Base-by-base conservation (phyloP, 257 asterid species). In the Oldenlandia corymbosa region DNA sequence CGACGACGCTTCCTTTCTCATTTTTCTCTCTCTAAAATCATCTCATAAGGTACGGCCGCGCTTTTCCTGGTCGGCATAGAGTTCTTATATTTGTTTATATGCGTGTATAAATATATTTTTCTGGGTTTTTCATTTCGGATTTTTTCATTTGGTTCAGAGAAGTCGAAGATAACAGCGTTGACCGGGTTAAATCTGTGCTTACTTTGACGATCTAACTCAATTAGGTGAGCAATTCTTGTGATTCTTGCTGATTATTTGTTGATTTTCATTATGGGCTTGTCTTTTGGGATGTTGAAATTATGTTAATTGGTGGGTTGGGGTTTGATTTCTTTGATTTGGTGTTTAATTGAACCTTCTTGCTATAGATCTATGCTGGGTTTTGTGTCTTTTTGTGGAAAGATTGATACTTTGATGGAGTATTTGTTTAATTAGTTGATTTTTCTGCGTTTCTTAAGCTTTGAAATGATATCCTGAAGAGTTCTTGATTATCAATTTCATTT, bases 21-120 rank as follows among this genome's bases (percentile, higher is more conserved):
- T n/a, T n/a, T 27, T 27, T 56, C 65, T 67, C 58, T 60, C 62
- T 67, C 64, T 46, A 10, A 20, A 20, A 41, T 2, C 21, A 12
- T 28, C 14, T 51, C 23, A n/a, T n/a, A n/a, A 59, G 81, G 75
- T 76, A 68, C 21, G 34, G 17, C 64, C 2, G 30, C 4, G 36
- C 9, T n/a, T 9, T 2, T 11, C 42, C 16, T 27, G 56, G 43
- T n/a, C 46, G 26, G 4, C 56, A 17, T 34, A 34, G 39, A 34
- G 4, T 34, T 18, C 18, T 18, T 32, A n/a, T 57, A 14, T 23
- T 1, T 34, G 17, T 32, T 18, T n/a, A n/a, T 51, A 1, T 13
- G 2, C 10, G 20, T 27, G 7, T 36, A 7, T 47, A 7, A 28
- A 31, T 34, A 34, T 34, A 3, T 34, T 34, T 4, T 34, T 34